A percentile compares a stretch with the other conserved stretches of the same genome.
Evolutionary conservation across 768 basidiomycete genomes (phyloP).

Genomic region (Lactarius trivialis): DNA sequence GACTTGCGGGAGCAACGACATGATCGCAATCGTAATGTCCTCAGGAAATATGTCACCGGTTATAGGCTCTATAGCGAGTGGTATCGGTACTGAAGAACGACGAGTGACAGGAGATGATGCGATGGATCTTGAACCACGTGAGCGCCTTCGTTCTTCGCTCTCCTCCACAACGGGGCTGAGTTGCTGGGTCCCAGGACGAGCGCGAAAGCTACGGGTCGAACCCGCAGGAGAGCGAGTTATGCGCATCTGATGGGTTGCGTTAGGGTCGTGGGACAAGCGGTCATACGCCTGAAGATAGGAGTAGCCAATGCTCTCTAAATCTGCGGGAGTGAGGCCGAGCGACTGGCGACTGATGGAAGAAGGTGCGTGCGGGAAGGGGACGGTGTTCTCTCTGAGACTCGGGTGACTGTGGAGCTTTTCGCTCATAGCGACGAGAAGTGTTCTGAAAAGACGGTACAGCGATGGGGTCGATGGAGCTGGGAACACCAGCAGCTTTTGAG

Average conservation of each 20-base stretch:
- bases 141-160: constrained; percentile 20
- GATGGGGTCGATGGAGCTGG: constrained; percentile 12
- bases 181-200: constrained; percentile 15
- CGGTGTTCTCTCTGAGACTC: constrained; percentile 8
- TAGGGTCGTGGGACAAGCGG: constrained; percentile 12
- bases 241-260: constrained; percentile 10
- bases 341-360: constrained; percentile 21
- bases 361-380: constrained; percentile 22
- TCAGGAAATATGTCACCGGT: constrained; percentile 17
- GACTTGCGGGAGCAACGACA: constrained; percentile 20
- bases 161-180: constrained; percentile 24
- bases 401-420: constrained; percentile 8
- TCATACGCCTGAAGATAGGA: constrained; percentile 20
- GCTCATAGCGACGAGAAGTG: constrained; percentile 16
- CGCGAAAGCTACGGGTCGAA: constrained; percentile 20
- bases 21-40: constrained; percentile 20
- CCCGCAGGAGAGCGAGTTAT: constrained; percentile 18
- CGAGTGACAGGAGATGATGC: constrained; percentile 4
- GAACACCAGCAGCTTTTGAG: constrained; percentile 21
- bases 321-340: constrained; percentile 9
- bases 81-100: constrained; percentile 4
- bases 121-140: constrained; percentile 12
- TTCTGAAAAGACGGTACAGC: constrained; percentile 12
- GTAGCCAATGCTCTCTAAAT: constrained; percentile 20
- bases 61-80: background rate